phyloP scores from a whole-genome alignment of 1,284 basidiomycete genomes.

The Puccinia brachypodii region DNA sequence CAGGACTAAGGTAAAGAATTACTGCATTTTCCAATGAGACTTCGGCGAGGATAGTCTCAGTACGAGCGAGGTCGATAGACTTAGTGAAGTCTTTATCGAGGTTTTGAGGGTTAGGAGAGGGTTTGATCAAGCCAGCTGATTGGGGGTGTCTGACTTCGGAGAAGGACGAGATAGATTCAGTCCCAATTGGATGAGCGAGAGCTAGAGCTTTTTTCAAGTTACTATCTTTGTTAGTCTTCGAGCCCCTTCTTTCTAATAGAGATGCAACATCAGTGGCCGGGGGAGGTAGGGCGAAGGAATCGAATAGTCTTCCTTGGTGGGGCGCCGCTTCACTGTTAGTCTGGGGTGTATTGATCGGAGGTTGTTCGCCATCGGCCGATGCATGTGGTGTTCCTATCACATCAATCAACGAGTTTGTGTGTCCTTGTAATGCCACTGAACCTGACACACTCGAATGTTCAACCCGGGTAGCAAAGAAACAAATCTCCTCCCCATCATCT shows the following conservation, averaged over 20 bases:
- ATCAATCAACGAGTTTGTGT: slow-evolving; percentile 13
- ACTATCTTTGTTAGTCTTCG: neutral
- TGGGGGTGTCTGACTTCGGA: slow-evolving; percentile 9
- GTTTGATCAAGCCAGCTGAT: neutral
- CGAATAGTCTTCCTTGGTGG: neutral
- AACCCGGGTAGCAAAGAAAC: slow-evolving; percentile 84
- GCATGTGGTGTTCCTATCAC: slow-evolving; percentile 22
- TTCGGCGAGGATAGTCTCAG: slow-evolving; percentile 92
- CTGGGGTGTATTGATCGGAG: neutral
- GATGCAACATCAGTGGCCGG: slow-evolving; percentile 1
- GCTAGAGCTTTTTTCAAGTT: neutral
- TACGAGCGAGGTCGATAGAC: slow-evolving; percentile 87
- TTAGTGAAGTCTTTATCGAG: slow-evolving; percentile 78
- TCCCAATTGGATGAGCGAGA: neutral
- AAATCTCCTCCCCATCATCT: slow-evolving; percentile 67
- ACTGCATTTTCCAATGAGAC: slow-evolving; percentile 84
- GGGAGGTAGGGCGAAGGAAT: slow-evolving; percentile 21
- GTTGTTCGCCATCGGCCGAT: neutral
- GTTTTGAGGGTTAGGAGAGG: slow-evolving; percentile 7
- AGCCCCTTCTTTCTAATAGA: neutral
- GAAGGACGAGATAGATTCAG: slow-evolving; percentile 33
- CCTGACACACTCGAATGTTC: slow-evolving; percentile 56
- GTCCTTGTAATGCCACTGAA: slow-evolving; percentile 3
- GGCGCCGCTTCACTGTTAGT: neutral
- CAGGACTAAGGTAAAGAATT: slow-evolving; percentile 89